Evolutionary conservation across 345 rosid genomes (phyloP), one percentile per base, ranked within the genome.

Genomic region (Rhizophora mangle): DNA sequence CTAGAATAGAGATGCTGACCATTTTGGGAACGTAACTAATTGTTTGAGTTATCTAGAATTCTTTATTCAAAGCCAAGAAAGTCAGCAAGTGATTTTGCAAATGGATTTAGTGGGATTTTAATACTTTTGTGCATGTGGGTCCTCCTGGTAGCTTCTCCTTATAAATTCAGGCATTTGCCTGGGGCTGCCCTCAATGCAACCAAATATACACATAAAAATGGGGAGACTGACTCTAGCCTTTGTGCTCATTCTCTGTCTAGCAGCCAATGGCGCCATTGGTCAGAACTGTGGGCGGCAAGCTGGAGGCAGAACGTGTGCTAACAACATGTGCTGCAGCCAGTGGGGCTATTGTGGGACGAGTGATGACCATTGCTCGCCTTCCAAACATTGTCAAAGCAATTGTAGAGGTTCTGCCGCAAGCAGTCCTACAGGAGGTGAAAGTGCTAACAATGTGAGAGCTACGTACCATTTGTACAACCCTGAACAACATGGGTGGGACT

Each of bases 371-470:
- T 78, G 81, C 18, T 59, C 70, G 2, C 74, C 78, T 11, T 49
- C 72, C 5, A 51, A 63, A 10, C 34, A 56, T 2, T 73, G 81
- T 49, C 77, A 78, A 29, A 78, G 74, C 56, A 78, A 78, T 34
- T 78, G 77, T 52, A 64, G 29, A 24, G 69, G 76, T 15, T 61
- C 63, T 46, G 60, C 71, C 6, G 64, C 55, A 9, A 49, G 6
- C 18, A 30, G 21, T 20, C 11, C 39, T 5, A 46, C 26, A 7
- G 71, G 69, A 18, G 76, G 60, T 37, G 56, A 83, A 36, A 76
- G 82, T 62, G 90, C 90, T 62, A 37, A 80, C 0, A 82, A 81
- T 61, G 88, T 88, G 29, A 81, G 88, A 62, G 90, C 97, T 34
- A 88, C 89, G 9, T 86, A 83, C 61, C 84, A 83, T 70, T 10